Percentiles rank a stretch among this genome's conserved stretches.
These are phyloP conservation scores for Ceratobasidium sp. DNA, from an alignment of 1,284 basidiomycete species.

Conservation along the genomic window DNA sequence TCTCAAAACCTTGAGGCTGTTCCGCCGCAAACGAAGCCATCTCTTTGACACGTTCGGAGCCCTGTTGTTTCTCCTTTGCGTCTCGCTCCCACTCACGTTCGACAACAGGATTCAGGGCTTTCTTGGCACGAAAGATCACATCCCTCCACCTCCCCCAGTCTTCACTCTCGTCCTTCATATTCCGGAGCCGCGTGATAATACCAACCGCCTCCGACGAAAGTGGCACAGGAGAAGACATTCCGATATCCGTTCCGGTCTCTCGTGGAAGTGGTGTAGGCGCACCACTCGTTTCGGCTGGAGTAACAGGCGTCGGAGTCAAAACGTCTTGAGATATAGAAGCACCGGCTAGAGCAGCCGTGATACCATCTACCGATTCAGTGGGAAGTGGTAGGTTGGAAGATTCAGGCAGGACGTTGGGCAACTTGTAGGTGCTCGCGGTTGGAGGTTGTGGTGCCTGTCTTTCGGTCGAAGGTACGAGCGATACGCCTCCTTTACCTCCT, in stretches of 20 bases:
- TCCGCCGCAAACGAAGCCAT: conserved; percentile 24
- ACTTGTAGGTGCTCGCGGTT: conserved; percentile 22
- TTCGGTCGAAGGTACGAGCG: conserved; percentile 36
- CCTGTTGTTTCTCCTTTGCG: conserved; percentile 5
- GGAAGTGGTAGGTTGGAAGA: conserved; percentile 10
- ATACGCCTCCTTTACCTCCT: conserved; percentile 47
- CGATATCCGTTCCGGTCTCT: conserved; percentile 87
- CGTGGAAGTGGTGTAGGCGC: conserved; percentile 71
- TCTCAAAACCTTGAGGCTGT: conserved; percentile 15
- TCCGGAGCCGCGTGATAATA: conserved; percentile 85
- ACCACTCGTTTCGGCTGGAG: neutral
- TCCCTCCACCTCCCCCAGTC: conserved; percentile 93
- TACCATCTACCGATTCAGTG: conserved; percentile 14
- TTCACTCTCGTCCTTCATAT: conserved; percentile 93
- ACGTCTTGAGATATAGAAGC: conserved; percentile 12
- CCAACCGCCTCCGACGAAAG: conserved; percentile 87
- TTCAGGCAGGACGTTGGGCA: conserved; percentile 26
- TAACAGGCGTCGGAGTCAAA: conserved; percentile 28
- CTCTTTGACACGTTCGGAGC: conserved; percentile 8
- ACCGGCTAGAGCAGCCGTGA: conserved; percentile 24
- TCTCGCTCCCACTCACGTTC: conserved; percentile 37
- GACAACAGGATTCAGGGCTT: conserved; percentile 55
- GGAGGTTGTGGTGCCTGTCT: conserved; percentile 39
- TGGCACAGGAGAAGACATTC: conserved; percentile 88
- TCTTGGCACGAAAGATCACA: conserved; percentile 79